A percentile compares a stretch with the other conserved stretches of the same genome.
phyloP scores from a whole-genome alignment of 495 filamentous ascomycete species.

The Corynascus novoguineensis region DNA sequence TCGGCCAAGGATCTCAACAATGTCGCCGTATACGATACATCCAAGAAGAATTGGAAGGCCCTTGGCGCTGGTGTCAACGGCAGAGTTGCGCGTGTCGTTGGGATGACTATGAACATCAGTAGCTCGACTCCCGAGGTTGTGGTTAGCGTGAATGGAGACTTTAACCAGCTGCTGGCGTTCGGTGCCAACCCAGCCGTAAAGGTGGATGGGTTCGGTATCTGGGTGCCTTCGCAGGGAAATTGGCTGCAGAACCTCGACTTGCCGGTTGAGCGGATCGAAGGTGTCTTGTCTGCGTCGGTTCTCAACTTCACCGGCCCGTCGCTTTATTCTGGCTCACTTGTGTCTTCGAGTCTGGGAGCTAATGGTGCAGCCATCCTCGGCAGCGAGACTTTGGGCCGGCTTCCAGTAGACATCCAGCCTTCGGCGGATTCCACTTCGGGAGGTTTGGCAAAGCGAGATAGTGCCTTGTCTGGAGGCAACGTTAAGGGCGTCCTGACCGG shows the following conservation, averaged over 20 bases:
- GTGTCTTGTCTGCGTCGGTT: slow-evolving; percentile 60
- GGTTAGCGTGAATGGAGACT: slow-evolving; percentile 75
- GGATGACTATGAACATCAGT: slow-evolving; percentile 75
- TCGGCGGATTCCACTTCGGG: slow-evolving; percentile 28
- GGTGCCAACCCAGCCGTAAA: slow-evolving; percentile 53
- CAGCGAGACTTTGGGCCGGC: slow-evolving; percentile 44
- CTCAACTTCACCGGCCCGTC: slow-evolving; percentile 56
- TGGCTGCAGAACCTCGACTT: slow-evolving; percentile 81
- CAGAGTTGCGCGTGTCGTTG: slow-evolving; percentile 63
- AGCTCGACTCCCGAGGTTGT: slow-evolving; percentile 61
- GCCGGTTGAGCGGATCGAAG: slow-evolving; percentile 58
- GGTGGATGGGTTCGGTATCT: slow-evolving; percentile 76
- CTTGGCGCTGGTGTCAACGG: slow-evolving; percentile 87
- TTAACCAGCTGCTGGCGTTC: slow-evolving; percentile 64
- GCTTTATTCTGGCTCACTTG: slow-evolving; percentile 72
- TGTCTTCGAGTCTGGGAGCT: slow-evolving; percentile 61
- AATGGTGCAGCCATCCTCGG: slow-evolving; percentile 61
- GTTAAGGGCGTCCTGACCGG: slow-evolving; percentile 66
- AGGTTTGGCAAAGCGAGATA: slow-evolving; percentile 53
- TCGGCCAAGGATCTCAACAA: slow-evolving; percentile 58
- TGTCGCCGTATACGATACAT: slow-evolving; percentile 68
- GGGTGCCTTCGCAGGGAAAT: slow-evolving; percentile 83
- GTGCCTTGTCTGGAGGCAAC: slow-evolving; percentile 39
- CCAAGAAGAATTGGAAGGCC: slow-evolving; percentile 63
- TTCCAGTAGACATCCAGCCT: slow-evolving; percentile 58